These are phyloP conservation scores for Phytomonas serpens DNA, from an alignment of 208 protist genomes.

Conservation along the genomic window DNA sequence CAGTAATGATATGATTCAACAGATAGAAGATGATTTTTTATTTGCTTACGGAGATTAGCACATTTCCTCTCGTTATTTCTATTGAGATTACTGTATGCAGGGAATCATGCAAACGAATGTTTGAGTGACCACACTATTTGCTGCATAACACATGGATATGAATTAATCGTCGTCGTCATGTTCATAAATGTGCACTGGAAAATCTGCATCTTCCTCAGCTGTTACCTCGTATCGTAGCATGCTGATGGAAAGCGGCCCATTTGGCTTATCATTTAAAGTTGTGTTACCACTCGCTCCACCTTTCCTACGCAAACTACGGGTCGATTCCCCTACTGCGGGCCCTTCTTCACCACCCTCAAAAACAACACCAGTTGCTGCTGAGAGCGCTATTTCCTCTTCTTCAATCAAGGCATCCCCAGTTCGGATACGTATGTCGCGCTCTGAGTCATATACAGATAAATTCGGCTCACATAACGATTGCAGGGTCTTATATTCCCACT, in stretches of 20 bases:
- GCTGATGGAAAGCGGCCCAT: not conserved
- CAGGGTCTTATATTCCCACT: conserved; percentile 25
- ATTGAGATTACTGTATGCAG: not conserved
- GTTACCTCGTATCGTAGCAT: not conserved
- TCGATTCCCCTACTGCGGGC: conserved; percentile 11
- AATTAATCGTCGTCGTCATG: not conserved
- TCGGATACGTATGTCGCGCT: conserved; percentile 56
- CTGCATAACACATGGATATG: not conserved
- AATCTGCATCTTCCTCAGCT: not conserved
- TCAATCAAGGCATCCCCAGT: conserved; percentile 41
- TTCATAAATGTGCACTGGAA: not conserved
- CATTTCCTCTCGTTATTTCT: not conserved
- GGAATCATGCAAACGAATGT: not conserved
- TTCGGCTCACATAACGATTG: conserved; percentile 42
- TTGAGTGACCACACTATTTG: not conserved
- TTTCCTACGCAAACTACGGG: not conserved
- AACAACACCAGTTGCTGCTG: conserved; percentile 7
- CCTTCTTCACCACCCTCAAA: not conserved
- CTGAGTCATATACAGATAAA: conserved; percentile 60
- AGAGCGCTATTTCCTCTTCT: conserved; percentile 16
- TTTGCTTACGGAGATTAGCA: not conserved
- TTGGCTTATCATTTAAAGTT: not conserved
- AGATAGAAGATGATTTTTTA: not conserved
- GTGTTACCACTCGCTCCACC: not conserved
- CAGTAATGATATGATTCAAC: not conserved